A percentile compares a stretch with the other conserved stretches of the same genome.
Conservation (phyloP, 345 rosid genomes). For the Eutrema heterophyllum region DNA sequence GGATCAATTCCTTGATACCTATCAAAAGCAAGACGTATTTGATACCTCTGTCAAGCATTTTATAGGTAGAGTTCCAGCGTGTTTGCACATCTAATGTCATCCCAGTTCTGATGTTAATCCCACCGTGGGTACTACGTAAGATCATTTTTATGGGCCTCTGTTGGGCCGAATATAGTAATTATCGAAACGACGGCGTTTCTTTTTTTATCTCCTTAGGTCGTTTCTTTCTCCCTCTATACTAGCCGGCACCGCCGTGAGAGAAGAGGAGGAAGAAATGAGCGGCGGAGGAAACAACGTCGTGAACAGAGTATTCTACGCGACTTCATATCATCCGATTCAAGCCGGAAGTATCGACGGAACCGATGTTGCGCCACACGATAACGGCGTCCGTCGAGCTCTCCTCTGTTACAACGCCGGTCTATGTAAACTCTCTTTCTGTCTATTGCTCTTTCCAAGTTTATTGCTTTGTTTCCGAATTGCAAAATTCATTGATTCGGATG, state of each 20-base stretch:
- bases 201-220: neutral
- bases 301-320: constrained; percentile 82
- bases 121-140: constrained; percentile 5
- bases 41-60: too few species aligned
- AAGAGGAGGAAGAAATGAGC: constrained; percentile 5
- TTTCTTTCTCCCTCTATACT: neutral
- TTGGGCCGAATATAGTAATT: neutral
- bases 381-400: constrained; percentile 69
- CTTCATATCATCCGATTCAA: constrained; percentile 89
- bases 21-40: too few species aligned
- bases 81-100: too few species aligned
- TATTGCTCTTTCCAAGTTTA: neutral
- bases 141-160: neutral
- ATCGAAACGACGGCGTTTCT: neutral
- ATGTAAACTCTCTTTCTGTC: constrained; percentile 37
- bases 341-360: constrained; percentile 96
- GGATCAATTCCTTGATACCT: too few species aligned
- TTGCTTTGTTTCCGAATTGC: neutral
- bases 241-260: constrained; percentile 17
- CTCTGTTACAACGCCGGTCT: constrained; percentile 83
- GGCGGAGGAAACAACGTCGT: constrained; percentile 30
- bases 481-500: neutral
- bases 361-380: constrained; percentile 73
- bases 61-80: too few species aligned
- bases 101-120: too few species aligned